These are phyloP conservation scores for Termitomyces sp. DNA, from an alignment of 1,284 basidiomycete species.

Conservation along the genomic window DNA sequence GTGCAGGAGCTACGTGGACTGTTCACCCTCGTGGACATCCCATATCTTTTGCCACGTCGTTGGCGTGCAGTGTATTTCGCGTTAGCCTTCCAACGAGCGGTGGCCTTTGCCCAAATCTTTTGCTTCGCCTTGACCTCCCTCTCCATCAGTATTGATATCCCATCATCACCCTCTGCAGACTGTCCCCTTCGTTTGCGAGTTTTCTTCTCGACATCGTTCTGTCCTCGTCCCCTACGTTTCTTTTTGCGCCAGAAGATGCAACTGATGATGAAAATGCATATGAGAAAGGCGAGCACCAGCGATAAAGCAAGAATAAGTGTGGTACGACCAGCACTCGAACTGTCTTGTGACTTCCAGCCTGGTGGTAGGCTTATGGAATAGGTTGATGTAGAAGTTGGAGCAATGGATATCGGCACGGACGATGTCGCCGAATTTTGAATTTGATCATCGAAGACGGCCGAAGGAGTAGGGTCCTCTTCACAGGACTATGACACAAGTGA, in stretches of 20 bases:
- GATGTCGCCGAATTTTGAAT: slow-evolving; percentile 23
- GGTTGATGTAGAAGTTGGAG: slow-evolving; percentile 15
- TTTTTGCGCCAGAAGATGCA: slow-evolving; percentile 58
- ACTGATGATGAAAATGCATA: slow-evolving; percentile 50
- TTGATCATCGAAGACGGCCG: slow-evolving; percentile 28
- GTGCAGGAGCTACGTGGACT: slow-evolving; percentile 23
- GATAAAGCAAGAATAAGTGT: slow-evolving; percentile 56
- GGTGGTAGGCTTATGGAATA: slow-evolving; percentile 43
- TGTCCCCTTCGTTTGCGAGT: slow-evolving; percentile 24
- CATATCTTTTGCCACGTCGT: slow-evolving; percentile 39
- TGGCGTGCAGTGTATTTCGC: slow-evolving; percentile 51
- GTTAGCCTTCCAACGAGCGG: slow-evolving; percentile 60
- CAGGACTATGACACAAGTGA: slow-evolving; percentile 23
- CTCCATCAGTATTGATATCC: slow-evolving; percentile 33
- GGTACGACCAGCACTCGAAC: slow-evolving; percentile 30
- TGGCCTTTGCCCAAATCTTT: slow-evolving; percentile 56
- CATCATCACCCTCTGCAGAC: slow-evolving; percentile 18
- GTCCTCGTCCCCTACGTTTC: slow-evolving; percentile 31
- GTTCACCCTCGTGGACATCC: slow-evolving; percentile 20
- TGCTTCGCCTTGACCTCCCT: slow-evolving; percentile 45
- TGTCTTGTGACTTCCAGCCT: slow-evolving; percentile 44
- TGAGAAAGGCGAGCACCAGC: slow-evolving; percentile 52
- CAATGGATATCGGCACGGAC: slow-evolving; percentile 15
- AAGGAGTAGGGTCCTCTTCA: slow-evolving; percentile 18
- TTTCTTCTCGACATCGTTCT: slow-evolving; percentile 35